Evolutionary conservation across 495 filamentous ascomycete genomes (phyloP).

Genomic region (Usnea hakonensis): DNA sequence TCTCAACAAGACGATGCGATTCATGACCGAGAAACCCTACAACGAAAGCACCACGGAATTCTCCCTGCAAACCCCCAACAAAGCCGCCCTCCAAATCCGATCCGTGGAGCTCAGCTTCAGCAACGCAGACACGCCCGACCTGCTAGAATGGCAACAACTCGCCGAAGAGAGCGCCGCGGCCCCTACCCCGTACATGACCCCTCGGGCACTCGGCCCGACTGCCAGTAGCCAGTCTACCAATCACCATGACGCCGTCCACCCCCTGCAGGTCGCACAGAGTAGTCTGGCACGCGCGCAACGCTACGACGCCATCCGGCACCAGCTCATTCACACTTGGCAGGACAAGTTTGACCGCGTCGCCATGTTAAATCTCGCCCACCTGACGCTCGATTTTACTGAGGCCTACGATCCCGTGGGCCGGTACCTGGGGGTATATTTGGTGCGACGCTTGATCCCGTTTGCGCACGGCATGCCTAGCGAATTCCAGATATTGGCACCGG

Average conservation of each 20-base stretch:
- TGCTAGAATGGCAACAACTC: neutral
- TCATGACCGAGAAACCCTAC: slow-evolving; percentile 11
- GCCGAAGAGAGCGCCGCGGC: neutral
- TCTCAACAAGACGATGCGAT: slow-evolving; percentile 13
- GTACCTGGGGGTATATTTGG: slow-evolving; percentile 4
- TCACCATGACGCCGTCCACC: neutral
- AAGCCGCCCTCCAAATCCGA: slow-evolving; percentile 12
- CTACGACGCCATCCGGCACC: neutral
- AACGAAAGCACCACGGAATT: slow-evolving; percentile 2
- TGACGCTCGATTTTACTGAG: slow-evolving; percentile 10
- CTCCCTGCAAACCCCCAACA: slow-evolving; percentile 4
- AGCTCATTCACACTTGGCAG: slow-evolving; percentile 5
- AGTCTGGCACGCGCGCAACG: neutral
- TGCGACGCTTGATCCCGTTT: slow-evolving; percentile 10
- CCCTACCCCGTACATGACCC: neutral
- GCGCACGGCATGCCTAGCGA: slow-evolving; percentile 2
- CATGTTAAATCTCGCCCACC: slow-evolving; percentile 2
- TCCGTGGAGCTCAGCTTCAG: slow-evolving; percentile 11
- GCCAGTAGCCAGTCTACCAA: neutral
- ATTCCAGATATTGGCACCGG: slow-evolving; percentile 5
- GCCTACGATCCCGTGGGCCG: neutral
- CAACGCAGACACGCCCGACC: slow-evolving; percentile 1
- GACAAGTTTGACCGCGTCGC: slow-evolving; percentile 15
- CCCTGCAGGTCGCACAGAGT: neutral
- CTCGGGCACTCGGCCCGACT: neutral